These are phyloP conservation scores for Letharia lupina DNA, from an alignment of 495 filamentous ascomycete genomes.

Conservation along the genomic window DNA sequence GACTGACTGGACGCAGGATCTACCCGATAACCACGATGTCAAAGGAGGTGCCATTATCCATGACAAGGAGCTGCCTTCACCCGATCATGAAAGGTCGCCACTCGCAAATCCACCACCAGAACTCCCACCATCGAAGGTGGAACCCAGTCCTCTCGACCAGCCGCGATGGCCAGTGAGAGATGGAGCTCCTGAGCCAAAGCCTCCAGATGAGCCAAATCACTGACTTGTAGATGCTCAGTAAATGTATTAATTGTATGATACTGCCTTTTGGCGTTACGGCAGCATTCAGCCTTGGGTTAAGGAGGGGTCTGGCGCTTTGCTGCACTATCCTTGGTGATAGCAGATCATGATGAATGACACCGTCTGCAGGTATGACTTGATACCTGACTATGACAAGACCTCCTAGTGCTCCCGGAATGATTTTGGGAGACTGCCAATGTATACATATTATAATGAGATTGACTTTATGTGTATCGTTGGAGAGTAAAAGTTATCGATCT, in stretches of 20 bases:
- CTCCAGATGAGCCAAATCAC: not conserved
- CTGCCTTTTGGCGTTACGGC: conserved; percentile 1
- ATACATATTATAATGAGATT: not conserved
- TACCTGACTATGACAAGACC: not conserved
- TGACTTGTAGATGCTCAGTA: not conserved
- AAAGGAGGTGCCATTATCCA: conserved; percentile 12
- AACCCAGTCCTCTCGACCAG: not conserved
- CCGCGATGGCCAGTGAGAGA: not conserved
- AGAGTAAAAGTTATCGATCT: no score
- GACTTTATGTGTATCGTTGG: not conserved
- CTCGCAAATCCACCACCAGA: not conserved
- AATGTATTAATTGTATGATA: not conserved
- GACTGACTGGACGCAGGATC: not conserved
- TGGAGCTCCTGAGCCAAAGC: conserved; percentile 5
- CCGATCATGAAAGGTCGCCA: not conserved
- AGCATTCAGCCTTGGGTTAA: not conserved
- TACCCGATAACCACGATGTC: conserved; percentile 5
- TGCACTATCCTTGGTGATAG: not conserved
- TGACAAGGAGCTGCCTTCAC: conserved; percentile 5
- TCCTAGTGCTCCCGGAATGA: not conserved
- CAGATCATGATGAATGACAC: not conserved
- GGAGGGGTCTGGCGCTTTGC: not conserved
- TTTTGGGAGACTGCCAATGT: not conserved
- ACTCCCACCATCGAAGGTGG: not conserved
- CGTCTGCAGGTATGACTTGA: not conserved